Conservation (phyloP, 768 basidiomycete species). For the Kwoniella dejecticola region DNA sequence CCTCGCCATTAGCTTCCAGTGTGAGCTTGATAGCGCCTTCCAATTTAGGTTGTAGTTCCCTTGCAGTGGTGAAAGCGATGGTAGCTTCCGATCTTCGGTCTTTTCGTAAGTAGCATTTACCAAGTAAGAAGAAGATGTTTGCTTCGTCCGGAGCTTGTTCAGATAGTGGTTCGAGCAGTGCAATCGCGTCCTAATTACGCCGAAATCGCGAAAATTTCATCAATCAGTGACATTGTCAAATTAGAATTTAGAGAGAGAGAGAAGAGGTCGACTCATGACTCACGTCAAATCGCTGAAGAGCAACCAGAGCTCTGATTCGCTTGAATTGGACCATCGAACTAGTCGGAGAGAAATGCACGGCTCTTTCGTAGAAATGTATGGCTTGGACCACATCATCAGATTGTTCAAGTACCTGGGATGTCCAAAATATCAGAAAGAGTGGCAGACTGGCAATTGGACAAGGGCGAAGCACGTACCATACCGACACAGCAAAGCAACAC, state of each 20-base stretch:
- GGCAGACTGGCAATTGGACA: not conserved
- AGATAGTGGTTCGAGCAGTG: slow-evolving; percentile 77
- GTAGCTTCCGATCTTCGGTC: slow-evolving; percentile 79
- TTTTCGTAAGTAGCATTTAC: slow-evolving; percentile 80
- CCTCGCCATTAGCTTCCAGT: slow-evolving; percentile 64
- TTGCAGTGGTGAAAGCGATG: slow-evolving; percentile 81
- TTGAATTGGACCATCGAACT: slow-evolving; percentile 94
- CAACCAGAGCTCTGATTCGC: slow-evolving; percentile 85
- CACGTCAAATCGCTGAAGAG: slow-evolving; percentile 79
- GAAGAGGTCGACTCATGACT: slow-evolving; percentile 48
- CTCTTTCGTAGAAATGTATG: slow-evolving; percentile 76
- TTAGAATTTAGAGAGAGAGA: no score
- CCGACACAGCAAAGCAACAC: slow-evolving; percentile 96
- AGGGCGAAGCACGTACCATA: slow-evolving; percentile 68
- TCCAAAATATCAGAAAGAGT: no score
- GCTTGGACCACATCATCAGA: slow-evolving; percentile 75
- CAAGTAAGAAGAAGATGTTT: slow-evolving; percentile 94
- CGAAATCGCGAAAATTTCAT: no score
- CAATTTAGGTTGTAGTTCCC: slow-evolving; percentile 92
- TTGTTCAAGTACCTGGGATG: slow-evolving; percentile 92
- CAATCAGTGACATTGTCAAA: no score
- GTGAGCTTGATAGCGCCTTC: slow-evolving; percentile 62
- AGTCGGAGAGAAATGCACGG: slow-evolving; percentile 74
- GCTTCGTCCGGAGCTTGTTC: slow-evolving; percentile 89
- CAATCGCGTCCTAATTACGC: slow-evolving; percentile 80